Evolutionary conservation across 805 yeast genomes (phyloP).

Genomic region (Cyberlindnera maclurae): DNA sequence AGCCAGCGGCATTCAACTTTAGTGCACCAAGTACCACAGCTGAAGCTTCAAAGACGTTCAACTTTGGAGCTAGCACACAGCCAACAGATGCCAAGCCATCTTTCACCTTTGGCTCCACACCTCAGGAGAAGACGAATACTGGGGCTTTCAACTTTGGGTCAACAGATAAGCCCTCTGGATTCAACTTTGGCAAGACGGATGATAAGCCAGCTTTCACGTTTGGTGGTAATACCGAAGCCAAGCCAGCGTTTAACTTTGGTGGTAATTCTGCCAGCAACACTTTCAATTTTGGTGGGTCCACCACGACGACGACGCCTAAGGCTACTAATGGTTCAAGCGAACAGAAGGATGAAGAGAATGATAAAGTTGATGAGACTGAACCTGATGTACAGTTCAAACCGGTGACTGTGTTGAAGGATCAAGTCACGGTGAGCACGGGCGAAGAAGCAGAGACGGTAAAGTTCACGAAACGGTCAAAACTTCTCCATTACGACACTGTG

Average conservation of each 20-base stretch:
- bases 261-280: constrained; percentile 6
- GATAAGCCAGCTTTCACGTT: constrained; percentile 9
- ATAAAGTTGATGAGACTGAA: constrained; percentile 35
- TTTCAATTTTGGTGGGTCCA: constrained; percentile 13
- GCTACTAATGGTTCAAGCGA: constrained; percentile 13
- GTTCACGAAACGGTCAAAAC: constrained; percentile 63
- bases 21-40: not conserved
- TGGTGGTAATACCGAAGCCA: constrained; percentile 11
- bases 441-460: constrained; percentile 72
- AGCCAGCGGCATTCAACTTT: constrained; percentile 4
- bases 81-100: no score
- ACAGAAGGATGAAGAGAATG: constrained; percentile 22
- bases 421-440: constrained; percentile 61
- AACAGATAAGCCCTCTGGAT: constrained; percentile 12
- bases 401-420: constrained; percentile 37
- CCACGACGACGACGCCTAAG: constrained; percentile 12
- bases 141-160: constrained; percentile 8
- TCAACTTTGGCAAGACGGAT: constrained; percentile 2
- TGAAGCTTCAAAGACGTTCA: constrained; percentile 6
- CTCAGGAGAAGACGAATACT: no score
- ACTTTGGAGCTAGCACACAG: constrained; percentile 12
- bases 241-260: constrained; percentile 19
- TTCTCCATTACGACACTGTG: constrained; percentile 50
- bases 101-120: no score
- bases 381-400: constrained; percentile 42